Base-by-base conservation (phyloP, 192 early-diverging fungal genomes). In the Funneliformis mosseae region DNA sequence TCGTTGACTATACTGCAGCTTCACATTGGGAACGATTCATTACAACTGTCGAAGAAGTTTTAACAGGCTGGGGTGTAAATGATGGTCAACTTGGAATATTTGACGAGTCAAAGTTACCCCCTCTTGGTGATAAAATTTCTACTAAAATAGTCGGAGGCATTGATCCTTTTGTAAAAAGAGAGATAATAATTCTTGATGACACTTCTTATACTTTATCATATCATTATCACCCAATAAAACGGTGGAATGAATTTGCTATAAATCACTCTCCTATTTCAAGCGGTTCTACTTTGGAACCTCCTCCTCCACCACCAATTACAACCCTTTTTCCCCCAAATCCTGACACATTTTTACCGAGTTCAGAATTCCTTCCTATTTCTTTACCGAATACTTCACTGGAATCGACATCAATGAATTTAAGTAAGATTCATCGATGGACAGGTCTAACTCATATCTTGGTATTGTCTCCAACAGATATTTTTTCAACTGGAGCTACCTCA, bases 1-100 rank as follows among this genome's bases (percentile, higher is more conserved):
- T 94, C 76, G 89, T 93, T 9, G 92, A 93, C 83, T 93, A 94
- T 84, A 93, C 92, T 0, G 88, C 93, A 27, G 90, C 92, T 16
- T 92, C 92, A 33, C 84, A 87, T 55, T 92, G 91, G 87, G 93
- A 94, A 69, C 84, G 86, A 55, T 88, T 92, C 68, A 84, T 90
- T 21, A 90, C 89, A 48, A 82, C 87, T 4, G 86, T 94, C 61
- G 93, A 94, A 83, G 84, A 87, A 71, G 82, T 85, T 62, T 84
- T 94, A 27, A 83, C 78, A 63, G 69, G 81, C 27, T 93, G 92
- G 92, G 87, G 84, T 8, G 78, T 94, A 21, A 86, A 85, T 74
- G 85, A 90, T 73, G 88, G 86, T n/a, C 74, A 83, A 11, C 74
- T 81, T 61, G 90, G 91, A 27, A 82, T 84, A 43, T 90, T 90